Conservation (phyloP, 495 filamentous ascomycete genomes). For the Amphirosellinia nigrospora region DNA sequence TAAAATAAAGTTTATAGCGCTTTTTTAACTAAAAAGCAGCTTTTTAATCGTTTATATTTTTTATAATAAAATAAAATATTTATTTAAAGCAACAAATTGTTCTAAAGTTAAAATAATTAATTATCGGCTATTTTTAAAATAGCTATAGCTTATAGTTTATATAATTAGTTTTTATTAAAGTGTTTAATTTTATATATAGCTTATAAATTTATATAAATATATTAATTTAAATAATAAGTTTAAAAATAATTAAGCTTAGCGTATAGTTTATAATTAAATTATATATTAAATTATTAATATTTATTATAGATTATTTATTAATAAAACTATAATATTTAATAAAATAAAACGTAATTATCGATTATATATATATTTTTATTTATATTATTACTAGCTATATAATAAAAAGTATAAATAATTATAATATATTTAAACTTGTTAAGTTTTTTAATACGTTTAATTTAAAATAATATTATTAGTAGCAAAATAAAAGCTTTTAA, state of each 20-base stretch:
- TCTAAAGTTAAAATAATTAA: neutral
- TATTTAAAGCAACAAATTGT: neutral
- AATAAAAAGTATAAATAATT: neutral
- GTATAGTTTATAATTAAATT: neutral
- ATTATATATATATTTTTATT: neutral
- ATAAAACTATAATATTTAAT: neutral
- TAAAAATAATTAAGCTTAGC: neutral
- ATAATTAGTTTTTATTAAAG: neutral
- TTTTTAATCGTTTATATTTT: neutral
- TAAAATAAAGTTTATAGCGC: neutral
- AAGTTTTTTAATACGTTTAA: neutral
- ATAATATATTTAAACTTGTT: neutral
- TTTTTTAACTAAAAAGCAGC: neutral
- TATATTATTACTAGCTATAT: neutral
- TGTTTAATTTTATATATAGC: neutral
- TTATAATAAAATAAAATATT: neutral
- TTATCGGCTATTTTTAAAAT: neutral
- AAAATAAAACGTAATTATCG: neutral
- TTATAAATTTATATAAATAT: neutral
- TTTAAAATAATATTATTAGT: neutral
- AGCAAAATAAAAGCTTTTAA: neutral
- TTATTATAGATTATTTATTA: neutral
- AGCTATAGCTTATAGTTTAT: neutral
- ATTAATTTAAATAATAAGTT: neutral
- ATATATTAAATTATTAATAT: neutral